A percentile compares a stretch with the other conserved stretches of the same genome.
Evolutionary conservation across 106 monocot species (phyloP).

Genomic region (Hemerocallis citrina): DNA sequence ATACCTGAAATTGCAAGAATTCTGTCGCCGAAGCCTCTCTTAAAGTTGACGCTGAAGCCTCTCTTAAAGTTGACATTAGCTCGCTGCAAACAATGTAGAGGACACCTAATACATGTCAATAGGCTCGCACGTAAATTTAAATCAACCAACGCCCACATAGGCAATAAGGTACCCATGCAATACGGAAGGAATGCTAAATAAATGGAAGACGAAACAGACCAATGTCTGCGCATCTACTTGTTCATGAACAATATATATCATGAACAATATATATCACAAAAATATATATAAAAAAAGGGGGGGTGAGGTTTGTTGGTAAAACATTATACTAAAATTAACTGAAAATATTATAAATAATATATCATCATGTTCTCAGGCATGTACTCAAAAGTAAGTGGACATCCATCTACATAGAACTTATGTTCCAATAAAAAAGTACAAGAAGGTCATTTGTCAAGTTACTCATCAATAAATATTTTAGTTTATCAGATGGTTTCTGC

Average conservation of each 20-base stretch:
- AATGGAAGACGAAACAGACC: neutral
- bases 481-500: too few relatives aligned
- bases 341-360: too few relatives aligned
- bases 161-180: neutral
- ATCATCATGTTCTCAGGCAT: too few relatives aligned
- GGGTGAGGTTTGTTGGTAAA: neutral
- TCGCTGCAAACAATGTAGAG: neutral
- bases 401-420: too few relatives aligned
- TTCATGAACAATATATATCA: neutral
- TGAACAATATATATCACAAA: neutral
- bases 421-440: too few relatives aligned
- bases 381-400: too few relatives aligned
- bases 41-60: neutral
- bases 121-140: neutral
- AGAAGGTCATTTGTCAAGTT: too few relatives aligned
- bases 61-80: neutral
- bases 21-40: neutral
- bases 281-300: neutral
- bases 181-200: neutral
- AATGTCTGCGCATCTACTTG: neutral
- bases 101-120: neutral
- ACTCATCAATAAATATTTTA: too few relatives aligned
- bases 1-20: neutral
- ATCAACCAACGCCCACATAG: neutral
- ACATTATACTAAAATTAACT: neutral